phyloP scores from a whole-genome alignment of 768 basidiomycete species.

The Calvatia gigantea region DNA sequence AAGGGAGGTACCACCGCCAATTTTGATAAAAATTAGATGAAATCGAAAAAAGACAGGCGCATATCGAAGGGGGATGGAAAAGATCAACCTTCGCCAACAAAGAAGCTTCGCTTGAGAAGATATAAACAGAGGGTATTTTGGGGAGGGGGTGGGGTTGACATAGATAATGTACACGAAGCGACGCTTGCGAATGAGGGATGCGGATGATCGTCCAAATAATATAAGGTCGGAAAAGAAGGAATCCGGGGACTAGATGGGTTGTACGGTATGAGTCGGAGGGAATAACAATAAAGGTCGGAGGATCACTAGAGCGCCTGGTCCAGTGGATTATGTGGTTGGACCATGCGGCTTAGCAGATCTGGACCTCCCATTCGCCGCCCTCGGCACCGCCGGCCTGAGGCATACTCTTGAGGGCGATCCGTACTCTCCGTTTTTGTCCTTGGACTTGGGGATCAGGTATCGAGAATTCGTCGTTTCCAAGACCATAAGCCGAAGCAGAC shows the following conservation, averaged over 20 bases:
- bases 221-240: constrained; percentile 3
- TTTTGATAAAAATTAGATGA: constrained; percentile 5
- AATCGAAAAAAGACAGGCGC: constrained; percentile 5
- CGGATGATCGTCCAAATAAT: constrained; percentile 5
- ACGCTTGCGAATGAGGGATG: constrained; percentile 3
- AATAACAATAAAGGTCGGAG: constrained; percentile 10
- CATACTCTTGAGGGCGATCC: constrained; percentile 64
- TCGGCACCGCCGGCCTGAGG: constrained; percentile 54
- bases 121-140: too few relatives aligned
- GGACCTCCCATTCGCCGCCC: constrained; percentile 79
- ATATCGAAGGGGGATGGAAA: constrained; percentile 8
- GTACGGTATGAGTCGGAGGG: constrained; percentile 1
- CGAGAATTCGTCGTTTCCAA: constrained; percentile 34
- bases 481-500: constrained; percentile 22
- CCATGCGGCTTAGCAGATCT: constrained; percentile 47
- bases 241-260: constrained; percentile 2
- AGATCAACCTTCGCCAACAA: too few relatives aligned
- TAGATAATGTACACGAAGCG: constrained; percentile 7
- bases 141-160: too few relatives aligned
- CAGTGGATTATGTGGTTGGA: constrained; percentile 8
- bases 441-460: constrained; percentile 19
- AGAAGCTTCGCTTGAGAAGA: too few relatives aligned
- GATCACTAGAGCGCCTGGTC: constrained; percentile 1
- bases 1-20: constrained; percentile 3
- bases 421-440: constrained; percentile 50